Conservation (phyloP, 2,329 filamentous ascomycete genomes). For the Apiospora phragmitis region DNA sequence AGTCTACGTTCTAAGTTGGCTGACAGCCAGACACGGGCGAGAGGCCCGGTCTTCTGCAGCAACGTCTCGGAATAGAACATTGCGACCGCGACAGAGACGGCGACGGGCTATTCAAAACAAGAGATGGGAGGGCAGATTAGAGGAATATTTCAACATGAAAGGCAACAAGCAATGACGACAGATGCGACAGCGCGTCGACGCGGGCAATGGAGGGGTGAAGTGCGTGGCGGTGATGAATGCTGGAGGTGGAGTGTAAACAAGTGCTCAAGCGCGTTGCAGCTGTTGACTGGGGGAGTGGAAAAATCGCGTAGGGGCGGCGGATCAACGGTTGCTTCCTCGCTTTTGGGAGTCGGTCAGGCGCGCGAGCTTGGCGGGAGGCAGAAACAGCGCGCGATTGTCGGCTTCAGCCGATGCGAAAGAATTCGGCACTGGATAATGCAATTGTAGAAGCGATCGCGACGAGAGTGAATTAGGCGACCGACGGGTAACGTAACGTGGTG, state of each 20-base stretch:
- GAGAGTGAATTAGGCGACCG: neutral
- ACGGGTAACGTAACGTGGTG: neutral
- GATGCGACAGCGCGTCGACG: slow-evolving; percentile 8
- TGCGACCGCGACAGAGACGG: slow-evolving; percentile 36
- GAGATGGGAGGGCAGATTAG: neutral
- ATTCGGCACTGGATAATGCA: neutral
- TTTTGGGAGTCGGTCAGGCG: neutral
- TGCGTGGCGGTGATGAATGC: slow-evolving; percentile 6
- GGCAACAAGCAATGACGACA: slow-evolving; percentile 13
- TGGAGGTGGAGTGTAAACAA: slow-evolving; percentile 8
- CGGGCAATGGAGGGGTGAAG: slow-evolving; percentile 9
- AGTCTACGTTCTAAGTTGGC: slow-evolving; percentile 98
- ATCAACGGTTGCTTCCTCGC: slow-evolving; percentile 6
- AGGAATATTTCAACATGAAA: slow-evolving; percentile 14
- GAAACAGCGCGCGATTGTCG: neutral
- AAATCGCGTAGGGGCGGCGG: slow-evolving; percentile 10
- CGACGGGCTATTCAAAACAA: slow-evolving; percentile 14
- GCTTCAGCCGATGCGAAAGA: neutral
- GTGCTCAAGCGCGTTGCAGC: slow-evolving; percentile 9
- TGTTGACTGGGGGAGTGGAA: slow-evolving; percentile 8
- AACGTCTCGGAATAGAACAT: slow-evolving; percentile 99
- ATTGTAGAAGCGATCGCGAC: slow-evolving; percentile 2
- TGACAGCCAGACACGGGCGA: slow-evolving; percentile 97
- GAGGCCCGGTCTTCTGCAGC: slow-evolving; percentile 91
- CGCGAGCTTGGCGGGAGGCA: neutral